These are phyloP conservation scores for Sarcodon aspratus DNA, from an alignment of 768 basidiomycete genomes.

Conservation along the genomic window DNA sequence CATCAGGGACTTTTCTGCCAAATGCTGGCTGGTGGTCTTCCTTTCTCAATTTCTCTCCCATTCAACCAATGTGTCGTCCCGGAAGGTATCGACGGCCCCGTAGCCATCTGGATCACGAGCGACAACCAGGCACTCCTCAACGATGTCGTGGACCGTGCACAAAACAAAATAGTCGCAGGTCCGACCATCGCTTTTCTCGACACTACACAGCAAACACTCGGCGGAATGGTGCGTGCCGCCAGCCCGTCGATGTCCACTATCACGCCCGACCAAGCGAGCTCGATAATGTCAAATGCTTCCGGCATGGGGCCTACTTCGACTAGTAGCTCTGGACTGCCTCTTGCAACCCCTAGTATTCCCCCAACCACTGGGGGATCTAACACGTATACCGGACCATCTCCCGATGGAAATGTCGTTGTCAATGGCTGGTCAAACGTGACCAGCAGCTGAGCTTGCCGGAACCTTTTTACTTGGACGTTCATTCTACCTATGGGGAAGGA, in stretches of 20 bases:
- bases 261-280: constrained; percentile 14
- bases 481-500: neutral
- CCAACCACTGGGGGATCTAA: constrained; percentile 23
- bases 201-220: constrained; percentile 39
- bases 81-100: constrained; percentile 56
- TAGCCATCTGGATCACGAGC: constrained; percentile 60
- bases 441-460: neutral
- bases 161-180: constrained; percentile 51
- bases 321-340: neutral
- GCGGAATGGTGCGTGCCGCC: constrained; percentile 27
- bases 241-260: constrained; percentile 8
- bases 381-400: constrained; percentile 26
- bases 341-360: constrained; percentile 5
- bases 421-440: constrained; percentile 28
- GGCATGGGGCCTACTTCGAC: too few species aligned
- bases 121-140: constrained; percentile 51
- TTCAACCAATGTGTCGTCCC: constrained; percentile 55
- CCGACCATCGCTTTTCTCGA: constrained; percentile 63
- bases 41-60: constrained; percentile 47
- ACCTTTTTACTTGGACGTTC: neutral
- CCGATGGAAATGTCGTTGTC: constrained; percentile 32
- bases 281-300: constrained; percentile 17
- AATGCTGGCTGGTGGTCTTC: constrained; percentile 57
- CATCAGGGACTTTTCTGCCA: constrained; percentile 54
- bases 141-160: constrained; percentile 46